These are phyloP conservation scores for Picochlorum sp. DNA, from an alignment of 139 green algal species.

Conservation along the genomic window DNA sequence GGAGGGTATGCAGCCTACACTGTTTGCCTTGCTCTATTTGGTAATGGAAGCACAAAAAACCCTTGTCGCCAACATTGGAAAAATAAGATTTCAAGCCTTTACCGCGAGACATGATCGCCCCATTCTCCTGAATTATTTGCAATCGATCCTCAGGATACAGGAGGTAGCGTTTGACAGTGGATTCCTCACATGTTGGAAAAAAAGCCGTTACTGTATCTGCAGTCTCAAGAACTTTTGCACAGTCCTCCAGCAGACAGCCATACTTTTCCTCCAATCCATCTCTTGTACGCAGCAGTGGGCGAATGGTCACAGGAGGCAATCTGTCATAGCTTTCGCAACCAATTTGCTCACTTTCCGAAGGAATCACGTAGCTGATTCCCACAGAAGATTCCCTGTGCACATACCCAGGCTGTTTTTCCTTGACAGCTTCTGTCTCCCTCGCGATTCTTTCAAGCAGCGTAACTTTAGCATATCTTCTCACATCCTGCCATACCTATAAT, in stretches of 20 bases:
- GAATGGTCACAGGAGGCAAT: conserved; percentile 32
- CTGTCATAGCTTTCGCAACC: neutral
- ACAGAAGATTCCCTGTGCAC: neutral
- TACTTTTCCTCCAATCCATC: neutral
- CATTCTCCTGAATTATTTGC: conserved; percentile 5
- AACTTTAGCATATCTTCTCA: neutral
- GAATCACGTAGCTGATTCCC: conserved; percentile 36
- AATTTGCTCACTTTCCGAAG: conserved; percentile 29
- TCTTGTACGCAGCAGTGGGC: conserved; percentile 8
- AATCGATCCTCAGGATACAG: conserved; percentile 12
- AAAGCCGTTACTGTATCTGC: conserved; percentile 12
- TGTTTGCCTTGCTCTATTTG: no score
- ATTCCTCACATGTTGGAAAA: conserved; percentile 18
- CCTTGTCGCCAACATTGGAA: conserved; percentile 19
- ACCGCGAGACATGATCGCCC: conserved; percentile 4
- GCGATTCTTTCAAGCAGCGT: neutral
- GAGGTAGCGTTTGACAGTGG: conserved; percentile 34
- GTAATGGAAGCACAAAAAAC: conserved; percentile 41
- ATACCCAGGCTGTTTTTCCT: neutral
- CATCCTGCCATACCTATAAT: neutral
- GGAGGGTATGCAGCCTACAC: neutral
- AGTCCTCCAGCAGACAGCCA: conserved; percentile 3
- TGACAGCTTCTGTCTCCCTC: neutral
- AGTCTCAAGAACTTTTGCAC: neutral
- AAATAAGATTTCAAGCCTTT: conserved; percentile 10